Percentiles rank a stretch among this genome's conserved stretches.
phyloP scores from a whole-genome alignment of 163 green algal species.

The Botryococcus braunii region DNA sequence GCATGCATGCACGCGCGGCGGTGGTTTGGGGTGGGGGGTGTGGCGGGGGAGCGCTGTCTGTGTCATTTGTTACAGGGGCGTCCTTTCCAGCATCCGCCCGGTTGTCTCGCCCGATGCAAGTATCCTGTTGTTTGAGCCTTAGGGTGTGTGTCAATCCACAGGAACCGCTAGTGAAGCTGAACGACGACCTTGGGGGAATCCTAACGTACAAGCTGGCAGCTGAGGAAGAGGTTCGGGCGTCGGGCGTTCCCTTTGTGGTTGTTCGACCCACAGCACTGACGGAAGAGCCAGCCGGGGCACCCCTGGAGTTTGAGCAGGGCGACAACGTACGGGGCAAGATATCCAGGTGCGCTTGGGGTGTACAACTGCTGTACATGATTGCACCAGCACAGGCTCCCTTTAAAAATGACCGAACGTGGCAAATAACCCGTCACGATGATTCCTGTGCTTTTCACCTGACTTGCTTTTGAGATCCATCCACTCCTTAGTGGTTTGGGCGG shows the following conservation, averaged over 20 bases:
- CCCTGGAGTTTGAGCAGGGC: constrained; percentile 73
- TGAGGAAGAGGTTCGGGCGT: constrained; percentile 68
- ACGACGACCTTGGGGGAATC: constrained; percentile 80
- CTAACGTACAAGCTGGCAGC: constrained; percentile 80
- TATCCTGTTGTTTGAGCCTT: too few species aligned
- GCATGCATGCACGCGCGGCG: too few species aligned
- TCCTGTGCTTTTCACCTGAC: background rate
- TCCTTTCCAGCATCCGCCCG: too few species aligned
- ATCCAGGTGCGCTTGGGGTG: background rate
- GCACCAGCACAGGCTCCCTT: too few species aligned
- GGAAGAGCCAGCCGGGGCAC: constrained; percentile 71
- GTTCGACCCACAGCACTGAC: constrained; percentile 79
- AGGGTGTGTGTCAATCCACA: too few species aligned
- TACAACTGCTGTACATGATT: background rate
- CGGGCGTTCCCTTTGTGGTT: constrained; percentile 63
- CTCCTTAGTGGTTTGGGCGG: background rate
- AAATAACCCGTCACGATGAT: background rate
- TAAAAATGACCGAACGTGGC: too few species aligned
- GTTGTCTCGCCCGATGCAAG: too few species aligned
- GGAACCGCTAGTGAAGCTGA: constrained; percentile 77
- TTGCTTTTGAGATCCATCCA: too few species aligned
- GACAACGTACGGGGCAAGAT: constrained; percentile 61
- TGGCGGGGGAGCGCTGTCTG: background rate
- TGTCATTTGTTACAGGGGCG: background rate
- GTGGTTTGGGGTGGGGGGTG: background rate